phyloP scores from a whole-genome alignment of 2,329 filamentous ascomycete genomes.

The Thielaviopsis ethacetica region DNA sequence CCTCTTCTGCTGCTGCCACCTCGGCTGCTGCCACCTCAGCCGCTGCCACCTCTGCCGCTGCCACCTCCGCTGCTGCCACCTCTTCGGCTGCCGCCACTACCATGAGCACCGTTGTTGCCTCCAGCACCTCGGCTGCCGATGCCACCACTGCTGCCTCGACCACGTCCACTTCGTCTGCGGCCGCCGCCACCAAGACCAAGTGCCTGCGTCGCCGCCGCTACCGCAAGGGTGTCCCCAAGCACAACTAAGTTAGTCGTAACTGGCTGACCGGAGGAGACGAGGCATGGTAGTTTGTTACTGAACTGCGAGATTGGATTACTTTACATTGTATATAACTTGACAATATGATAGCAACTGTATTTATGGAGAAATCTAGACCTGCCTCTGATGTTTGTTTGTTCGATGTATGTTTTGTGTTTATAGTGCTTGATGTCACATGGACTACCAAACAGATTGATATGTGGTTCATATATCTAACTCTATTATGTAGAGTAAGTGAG shows the following conservation, averaged over 20 bases:
- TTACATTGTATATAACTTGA: not conserved
- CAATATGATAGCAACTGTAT: not conserved
- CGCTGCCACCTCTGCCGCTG: not conserved
- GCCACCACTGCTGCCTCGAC: not conserved
- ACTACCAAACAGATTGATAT: no score
- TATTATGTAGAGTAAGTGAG: no score
- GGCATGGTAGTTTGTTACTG: not conserved
- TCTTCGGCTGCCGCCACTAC: conserved; percentile 1
- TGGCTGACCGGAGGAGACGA: not conserved
- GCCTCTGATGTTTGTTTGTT: not conserved
- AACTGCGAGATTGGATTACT: not conserved
- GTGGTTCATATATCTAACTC: no score
- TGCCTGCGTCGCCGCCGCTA: conserved; percentile 7
- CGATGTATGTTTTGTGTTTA: not conserved
- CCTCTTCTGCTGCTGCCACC: not conserved
- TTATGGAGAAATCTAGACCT: not conserved
- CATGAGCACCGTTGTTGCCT: conserved; percentile 1
- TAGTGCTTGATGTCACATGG: not conserved
- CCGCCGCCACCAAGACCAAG: conserved; percentile 1
- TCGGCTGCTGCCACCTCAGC: not conserved
- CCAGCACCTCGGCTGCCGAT: not conserved
- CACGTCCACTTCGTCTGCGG: not conserved
- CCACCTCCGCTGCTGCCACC: not conserved
- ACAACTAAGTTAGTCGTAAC: not conserved
- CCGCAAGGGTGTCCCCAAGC: conserved; percentile 3